Evolutionary conservation across 2,329 filamentous ascomycete genomes (phyloP), one percentile per base, ranked within the genome.

Genomic region (Xylariales sp.): DNA sequence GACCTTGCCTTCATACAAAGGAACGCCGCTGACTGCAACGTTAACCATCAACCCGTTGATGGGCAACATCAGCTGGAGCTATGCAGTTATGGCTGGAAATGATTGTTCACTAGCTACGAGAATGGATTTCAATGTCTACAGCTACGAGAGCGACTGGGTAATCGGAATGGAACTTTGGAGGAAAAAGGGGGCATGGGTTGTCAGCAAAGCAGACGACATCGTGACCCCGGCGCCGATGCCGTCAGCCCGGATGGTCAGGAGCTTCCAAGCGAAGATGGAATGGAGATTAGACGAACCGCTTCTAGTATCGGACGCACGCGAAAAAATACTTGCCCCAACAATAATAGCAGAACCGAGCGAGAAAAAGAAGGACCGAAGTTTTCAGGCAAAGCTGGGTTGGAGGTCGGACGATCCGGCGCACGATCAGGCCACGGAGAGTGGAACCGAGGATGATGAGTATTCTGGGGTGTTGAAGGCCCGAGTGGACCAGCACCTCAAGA

Each of bases 111-210:
- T 98, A 37, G 93, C 89, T 49, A 94, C 89, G 16, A 82, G 86
- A 37, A 91, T 97, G 66, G 89, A 94, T 58, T 98, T 98, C 66
- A 98, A 98, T 57, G 86, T 96, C 37, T 97, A 96, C 66, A 95
- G 88, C 60, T 98, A 96, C 69, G 93, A 98, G 69, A 95, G 88
- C 58, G 86, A 93, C 44, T 84, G 95, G 72, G 84, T 89, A 19
- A 77, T 97, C 18, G 93, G 93, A 11, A 87, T 88, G 68, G 93
- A 98, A 67, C 70, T 97, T 31, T 98, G 93, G 91, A 82, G 87
- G 56, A 84, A 80, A 54, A 71, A 70, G 46, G 63, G 68, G 14
- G 59, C 65, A 31, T 59, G 62, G 53, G 63, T 55, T 18, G 52
- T 67, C 5, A 63, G 65, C 5, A 59, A 58, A 1, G 61, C 62